Evolutionary conservation across 2,329 filamentous ascomycete species (phyloP).

Genomic region (Colletotrichum sp.): DNA sequence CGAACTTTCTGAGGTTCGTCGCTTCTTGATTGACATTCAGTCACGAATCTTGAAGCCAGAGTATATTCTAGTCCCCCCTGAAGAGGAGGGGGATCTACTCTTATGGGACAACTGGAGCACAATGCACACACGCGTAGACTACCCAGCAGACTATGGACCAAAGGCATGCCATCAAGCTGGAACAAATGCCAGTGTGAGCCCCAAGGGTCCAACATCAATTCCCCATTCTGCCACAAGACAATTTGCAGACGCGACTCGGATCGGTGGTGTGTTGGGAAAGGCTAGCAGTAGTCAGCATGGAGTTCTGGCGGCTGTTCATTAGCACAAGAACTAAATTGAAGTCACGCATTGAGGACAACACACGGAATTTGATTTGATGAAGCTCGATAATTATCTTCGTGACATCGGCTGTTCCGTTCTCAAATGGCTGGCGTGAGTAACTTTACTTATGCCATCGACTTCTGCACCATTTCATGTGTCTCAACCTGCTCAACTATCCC

Average conservation of each 20-base stretch:
- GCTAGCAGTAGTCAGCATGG: neutral
- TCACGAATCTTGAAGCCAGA: conserved; percentile 44
- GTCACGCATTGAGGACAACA: neutral
- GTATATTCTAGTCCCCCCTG: conserved; percentile 42
- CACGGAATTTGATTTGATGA: neutral
- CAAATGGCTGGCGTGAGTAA: neutral
- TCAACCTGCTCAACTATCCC: neutral
- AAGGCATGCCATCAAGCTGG: conserved; percentile 2
- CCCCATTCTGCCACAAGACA: neutral
- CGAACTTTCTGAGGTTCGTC: conserved; percentile 42
- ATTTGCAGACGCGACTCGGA: neutral
- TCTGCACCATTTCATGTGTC: neutral
- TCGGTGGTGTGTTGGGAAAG: neutral
- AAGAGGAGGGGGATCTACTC: conserved; percentile 48
- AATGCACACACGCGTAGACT: conserved; percentile 50
- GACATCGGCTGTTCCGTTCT: neutral
- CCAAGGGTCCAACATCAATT: neutral
- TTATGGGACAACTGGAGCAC: conserved; percentile 48
- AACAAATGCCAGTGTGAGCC: neutral
- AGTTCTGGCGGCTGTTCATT: neutral
- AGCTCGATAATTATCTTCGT: neutral
- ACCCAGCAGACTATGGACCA: conserved; percentile 27
- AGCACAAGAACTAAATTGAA: neutral
- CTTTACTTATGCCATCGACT: neutral
- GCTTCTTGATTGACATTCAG: conserved; percentile 39